Conservation (phyloP, 352 stramenopile species). For the Pythium scleroteichum region DNA sequence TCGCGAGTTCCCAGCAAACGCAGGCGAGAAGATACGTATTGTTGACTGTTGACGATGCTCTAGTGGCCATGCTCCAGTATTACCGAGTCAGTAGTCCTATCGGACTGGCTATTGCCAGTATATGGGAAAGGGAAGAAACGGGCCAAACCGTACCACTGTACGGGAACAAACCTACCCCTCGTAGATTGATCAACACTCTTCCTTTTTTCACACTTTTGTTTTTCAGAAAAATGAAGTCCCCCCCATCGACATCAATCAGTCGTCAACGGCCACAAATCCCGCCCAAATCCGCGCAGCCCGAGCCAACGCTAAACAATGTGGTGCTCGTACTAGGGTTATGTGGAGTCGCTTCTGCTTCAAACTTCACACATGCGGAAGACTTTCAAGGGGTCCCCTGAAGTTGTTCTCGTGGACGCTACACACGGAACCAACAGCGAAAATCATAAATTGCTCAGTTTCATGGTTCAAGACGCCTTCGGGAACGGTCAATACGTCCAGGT, state of each 20-base stretch:
- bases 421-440: slow-evolving; percentile 14
- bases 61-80: no score
- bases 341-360: slow-evolving; percentile 7
- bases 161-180: neutral
- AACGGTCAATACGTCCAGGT: slow-evolving; percentile 17
- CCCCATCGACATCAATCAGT: no score
- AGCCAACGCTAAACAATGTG: no score
- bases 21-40: no score
- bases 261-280: no score
- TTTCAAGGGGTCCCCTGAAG: slow-evolving; percentile 8
- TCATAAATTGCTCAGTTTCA: slow-evolving; percentile 13
- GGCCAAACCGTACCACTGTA: neutral
- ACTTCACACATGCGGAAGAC: slow-evolving; percentile 6
- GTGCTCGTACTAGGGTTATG: neutral
- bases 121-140: neutral
- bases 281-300: no score
- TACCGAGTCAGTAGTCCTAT: no score
- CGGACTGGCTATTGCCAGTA: neutral
- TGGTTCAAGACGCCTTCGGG: slow-evolving; percentile 6
- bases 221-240: neutral
- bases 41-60: no score
- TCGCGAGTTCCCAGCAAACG: no score
- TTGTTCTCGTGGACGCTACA: slow-evolving; percentile 11
- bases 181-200: neutral
- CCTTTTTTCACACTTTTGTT: neutral